These are phyloP conservation scores for Carex pumila DNA, from an alignment of 176 grass and related monocot genomes.

Conservation along the genomic window DNA sequence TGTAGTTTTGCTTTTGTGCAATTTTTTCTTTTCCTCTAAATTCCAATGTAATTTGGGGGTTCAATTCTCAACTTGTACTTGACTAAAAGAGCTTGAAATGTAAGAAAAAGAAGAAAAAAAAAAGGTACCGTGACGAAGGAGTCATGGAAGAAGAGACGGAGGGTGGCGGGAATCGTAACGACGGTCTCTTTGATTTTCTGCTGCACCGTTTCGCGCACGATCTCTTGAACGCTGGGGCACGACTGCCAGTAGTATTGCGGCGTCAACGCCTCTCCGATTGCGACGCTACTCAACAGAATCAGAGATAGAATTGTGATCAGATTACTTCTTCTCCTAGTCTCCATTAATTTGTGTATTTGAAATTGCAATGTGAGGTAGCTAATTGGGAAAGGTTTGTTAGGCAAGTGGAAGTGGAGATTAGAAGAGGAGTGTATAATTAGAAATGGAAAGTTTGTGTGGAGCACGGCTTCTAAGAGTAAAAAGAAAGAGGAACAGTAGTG, in stretches of 20 bases:
- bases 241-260: conserved; percentile 18
- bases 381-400: neutral
- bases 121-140: conserved; percentile 8
- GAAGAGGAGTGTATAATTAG: neutral
- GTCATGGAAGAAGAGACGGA: conserved; percentile 21
- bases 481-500: neutral
- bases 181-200: conserved; percentile 19
- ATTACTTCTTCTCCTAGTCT: neutral
- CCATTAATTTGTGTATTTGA: neutral
- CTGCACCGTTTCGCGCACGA: neutral
- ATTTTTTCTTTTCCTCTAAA: too few species aligned
- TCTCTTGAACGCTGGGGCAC: neutral
- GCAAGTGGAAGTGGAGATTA: neutral
- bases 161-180: conserved; percentile 16
- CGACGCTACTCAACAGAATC: neutral
- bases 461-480: neutral
- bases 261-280: neutral
- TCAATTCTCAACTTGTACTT: neutral
- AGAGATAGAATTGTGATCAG: neutral
- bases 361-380: neutral
- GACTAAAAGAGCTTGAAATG: neutral
- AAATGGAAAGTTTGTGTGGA: neutral
- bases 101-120: too few species aligned
- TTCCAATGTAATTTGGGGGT: neutral
- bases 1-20: neutral